Evolutionary conservation across 2,329 filamentous ascomycete species (phyloP).

Genomic region (Apiospora saccharicola): DNA sequence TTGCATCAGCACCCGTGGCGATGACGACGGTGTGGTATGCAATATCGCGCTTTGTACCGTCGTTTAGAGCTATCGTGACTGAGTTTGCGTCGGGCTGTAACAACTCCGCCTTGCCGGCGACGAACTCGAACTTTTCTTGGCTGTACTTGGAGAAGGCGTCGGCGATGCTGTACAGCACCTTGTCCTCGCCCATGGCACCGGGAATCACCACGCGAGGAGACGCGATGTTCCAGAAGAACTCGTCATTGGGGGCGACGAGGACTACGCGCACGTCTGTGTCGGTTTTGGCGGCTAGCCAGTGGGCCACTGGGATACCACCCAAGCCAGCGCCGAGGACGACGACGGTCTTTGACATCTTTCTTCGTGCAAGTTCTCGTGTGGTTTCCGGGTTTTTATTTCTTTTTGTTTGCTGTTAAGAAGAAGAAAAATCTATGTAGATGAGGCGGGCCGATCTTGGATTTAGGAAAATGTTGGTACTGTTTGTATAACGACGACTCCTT

Average conservation of each 20-base stretch:
- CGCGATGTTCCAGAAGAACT: constrained; percentile 60
- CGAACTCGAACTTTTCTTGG: constrained; percentile 56
- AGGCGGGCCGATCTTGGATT: background rate
- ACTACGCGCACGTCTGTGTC: constrained; percentile 51
- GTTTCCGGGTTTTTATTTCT: background rate
- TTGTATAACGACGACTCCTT: background rate
- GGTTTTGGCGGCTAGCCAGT: constrained; percentile 57
- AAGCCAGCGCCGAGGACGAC: constrained; percentile 59
- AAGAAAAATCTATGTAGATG: background rate
- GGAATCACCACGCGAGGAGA: constrained; percentile 56
- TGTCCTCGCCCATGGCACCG: constrained; percentile 52
- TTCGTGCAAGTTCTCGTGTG: background rate
- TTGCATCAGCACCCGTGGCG: constrained; percentile 59
- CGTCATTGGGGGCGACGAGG: constrained; percentile 55
- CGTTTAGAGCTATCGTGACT: constrained; percentile 50
- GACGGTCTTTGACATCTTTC: constrained; percentile 46
- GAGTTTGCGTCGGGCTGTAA: constrained; percentile 52
- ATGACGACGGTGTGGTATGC: constrained; percentile 61
- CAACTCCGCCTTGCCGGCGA: constrained; percentile 55
- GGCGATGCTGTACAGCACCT: constrained; percentile 47
- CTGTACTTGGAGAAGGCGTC: constrained; percentile 58
- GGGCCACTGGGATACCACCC: constrained; percentile 55
- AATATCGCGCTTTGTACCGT: constrained; percentile 45
- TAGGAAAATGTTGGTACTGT: background rate
- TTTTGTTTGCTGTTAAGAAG: too few species aligned